Evolutionary conservation across 495 filamentous ascomycete genomes (phyloP).

Genomic region (Penicillium verhagenii): DNA sequence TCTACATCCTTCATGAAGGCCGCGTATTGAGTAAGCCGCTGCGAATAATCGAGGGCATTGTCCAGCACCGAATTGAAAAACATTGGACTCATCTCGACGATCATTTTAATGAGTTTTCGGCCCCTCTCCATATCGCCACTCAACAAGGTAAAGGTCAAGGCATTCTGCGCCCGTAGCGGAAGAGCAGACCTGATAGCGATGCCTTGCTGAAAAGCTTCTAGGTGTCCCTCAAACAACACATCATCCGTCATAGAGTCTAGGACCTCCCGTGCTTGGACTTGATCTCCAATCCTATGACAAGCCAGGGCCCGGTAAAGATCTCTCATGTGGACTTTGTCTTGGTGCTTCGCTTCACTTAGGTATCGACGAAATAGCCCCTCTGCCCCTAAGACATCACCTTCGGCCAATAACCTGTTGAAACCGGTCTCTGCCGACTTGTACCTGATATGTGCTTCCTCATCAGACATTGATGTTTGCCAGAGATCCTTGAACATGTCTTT

Average conservation of each 20-base stretch:
- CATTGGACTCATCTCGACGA: constrained; percentile 13
- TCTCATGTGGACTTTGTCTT: constrained; percentile 10
- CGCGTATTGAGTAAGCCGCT: constrained; percentile 9
- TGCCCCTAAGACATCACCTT: constrained; percentile 15
- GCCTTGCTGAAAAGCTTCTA: constrained; percentile 13
- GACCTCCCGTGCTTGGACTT: constrained; percentile 10
- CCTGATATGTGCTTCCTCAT: constrained; percentile 9
- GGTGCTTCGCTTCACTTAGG: constrained; percentile 1
- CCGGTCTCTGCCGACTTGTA: constrained; percentile 7
- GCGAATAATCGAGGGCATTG: constrained; percentile 10
- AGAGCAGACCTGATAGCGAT: constrained; percentile 8
- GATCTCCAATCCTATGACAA: constrained; percentile 20
- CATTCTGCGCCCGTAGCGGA: constrained; percentile 10
- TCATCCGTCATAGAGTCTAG: constrained; percentile 23
- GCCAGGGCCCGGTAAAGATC: constrained; percentile 23
- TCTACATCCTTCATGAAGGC: constrained; percentile 17
- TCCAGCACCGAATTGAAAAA: constrained; percentile 19
- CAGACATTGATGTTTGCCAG: constrained; percentile 8
- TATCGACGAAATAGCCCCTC: constrained; percentile 15
- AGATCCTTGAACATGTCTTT: constrained; percentile 2
- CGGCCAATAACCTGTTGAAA: constrained; percentile 12
- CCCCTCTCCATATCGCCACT: constrained; percentile 15
- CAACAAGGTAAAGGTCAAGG: constrained; percentile 13
- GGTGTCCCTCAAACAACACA: constrained; percentile 16
- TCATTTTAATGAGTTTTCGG: constrained; percentile 12